Percentiles rank a stretch among this genome's conserved stretches.
Conservation (phyloP, 164 flowering plant species). For the Stephania japonica region DNA sequence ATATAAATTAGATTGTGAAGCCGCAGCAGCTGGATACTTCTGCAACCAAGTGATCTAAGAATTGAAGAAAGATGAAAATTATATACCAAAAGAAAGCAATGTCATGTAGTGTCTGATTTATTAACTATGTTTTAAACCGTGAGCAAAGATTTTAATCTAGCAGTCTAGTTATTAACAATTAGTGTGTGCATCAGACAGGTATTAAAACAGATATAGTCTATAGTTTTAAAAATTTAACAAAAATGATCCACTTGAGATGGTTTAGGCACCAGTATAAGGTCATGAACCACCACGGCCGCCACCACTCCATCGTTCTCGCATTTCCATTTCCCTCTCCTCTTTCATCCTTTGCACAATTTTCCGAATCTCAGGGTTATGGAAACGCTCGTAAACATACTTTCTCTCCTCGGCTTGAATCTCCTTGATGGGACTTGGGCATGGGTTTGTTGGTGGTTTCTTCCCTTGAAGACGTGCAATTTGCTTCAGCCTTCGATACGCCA, state of each 20-base stretch:
- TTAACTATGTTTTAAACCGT: not conserved
- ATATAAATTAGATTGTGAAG: too few relatives aligned
- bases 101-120: not conserved
- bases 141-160: not conserved
- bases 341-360: constrained; percentile 47
- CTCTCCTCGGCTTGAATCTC: constrained; percentile 80
- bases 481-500: constrained; percentile 67
- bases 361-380: constrained; percentile 36
- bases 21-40: too few relatives aligned
- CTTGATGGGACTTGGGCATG: constrained; percentile 73
- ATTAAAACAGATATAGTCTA: not conserved
- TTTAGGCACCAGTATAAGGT: not conserved
- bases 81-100: not conserved
- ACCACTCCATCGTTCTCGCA: constrained; percentile 29
- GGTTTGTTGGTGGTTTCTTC: constrained; percentile 74
- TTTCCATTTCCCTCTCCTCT: constrained; percentile 31
- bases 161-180: not conserved
- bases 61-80: too few relatives aligned
- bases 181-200: not conserved
- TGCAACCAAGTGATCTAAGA: too few relatives aligned
- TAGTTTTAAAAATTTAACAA: not conserved
- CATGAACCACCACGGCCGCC: not conserved
- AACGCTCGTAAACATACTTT: constrained; percentile 55
- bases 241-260: not conserved
- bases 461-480: constrained; percentile 68